Evolutionary conservation across 805 yeast genomes (phyloP).

Genomic region (Saturnispora quitensis): DNA sequence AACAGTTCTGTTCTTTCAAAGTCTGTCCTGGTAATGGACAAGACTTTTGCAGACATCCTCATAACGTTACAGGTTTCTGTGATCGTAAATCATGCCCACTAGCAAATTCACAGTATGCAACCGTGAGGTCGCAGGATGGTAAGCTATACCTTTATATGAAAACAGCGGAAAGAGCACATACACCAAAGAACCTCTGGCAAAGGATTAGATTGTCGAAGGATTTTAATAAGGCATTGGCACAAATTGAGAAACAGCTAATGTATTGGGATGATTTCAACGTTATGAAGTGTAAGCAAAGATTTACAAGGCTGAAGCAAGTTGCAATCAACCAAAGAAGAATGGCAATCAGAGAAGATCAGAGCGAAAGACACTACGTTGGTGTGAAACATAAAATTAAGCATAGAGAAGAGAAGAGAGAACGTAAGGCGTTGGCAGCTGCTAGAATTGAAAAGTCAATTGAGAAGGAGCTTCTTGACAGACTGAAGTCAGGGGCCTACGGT

Average conservation of each 20-base stretch:
- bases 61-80: conserved; percentile 92
- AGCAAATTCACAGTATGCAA: conserved; percentile 88
- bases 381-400: conserved; percentile 89
- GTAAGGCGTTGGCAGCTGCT: conserved; percentile 95
- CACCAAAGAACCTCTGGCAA: conserved; percentile 93
- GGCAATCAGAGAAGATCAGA: conserved; percentile 70
- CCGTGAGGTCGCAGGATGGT: conserved; percentile 75
- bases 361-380: conserved; percentile 86
- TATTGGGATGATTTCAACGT: conserved; percentile 91
- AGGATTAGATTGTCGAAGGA: conserved; percentile 84
- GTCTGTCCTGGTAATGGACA: conserved; percentile 64
- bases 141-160: conserved; percentile 83
- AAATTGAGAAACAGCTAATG: conserved; percentile 75
- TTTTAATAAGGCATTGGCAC: conserved; percentile 78
- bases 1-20: conserved; percentile 92
- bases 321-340: conserved; percentile 91
- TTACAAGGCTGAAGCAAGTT: conserved; percentile 90
- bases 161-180: conserved; percentile 95
- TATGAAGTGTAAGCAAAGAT: conserved; percentile 92
- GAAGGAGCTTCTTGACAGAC: conserved; percentile 85
- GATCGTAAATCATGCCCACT: conserved; percentile 90
- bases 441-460: conserved; percentile 94
- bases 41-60: conserved; percentile 91
- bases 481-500: conserved; percentile 97
- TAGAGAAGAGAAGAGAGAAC: conserved; percentile 88